phyloP scores from a whole-genome alignment of 306 rosid species.

The Chamaecrista fasciculata region DNA sequence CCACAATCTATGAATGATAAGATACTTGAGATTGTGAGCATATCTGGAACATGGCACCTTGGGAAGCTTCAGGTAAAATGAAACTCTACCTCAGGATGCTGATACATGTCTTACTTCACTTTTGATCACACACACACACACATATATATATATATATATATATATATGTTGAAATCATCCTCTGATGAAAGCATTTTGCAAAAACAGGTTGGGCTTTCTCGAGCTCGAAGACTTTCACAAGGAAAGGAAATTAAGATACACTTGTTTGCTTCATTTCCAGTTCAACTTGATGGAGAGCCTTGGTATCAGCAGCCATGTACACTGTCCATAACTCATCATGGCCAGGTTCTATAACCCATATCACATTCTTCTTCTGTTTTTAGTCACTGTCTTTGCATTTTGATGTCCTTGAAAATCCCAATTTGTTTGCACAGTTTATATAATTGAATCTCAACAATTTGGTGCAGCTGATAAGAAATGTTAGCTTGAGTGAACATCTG shows the following conservation, averaged over 20 bases:
- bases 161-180: no score
- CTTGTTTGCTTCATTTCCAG: slow-evolving; percentile 74
- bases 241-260: slow-evolving; percentile 86
- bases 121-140: no score
- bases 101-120: neutral
- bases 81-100: no score
- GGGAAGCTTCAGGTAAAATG: slow-evolving; percentile 89
- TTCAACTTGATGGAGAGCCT: slow-evolving; percentile 97
- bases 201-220: slow-evolving; percentile 93
- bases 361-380: neutral
- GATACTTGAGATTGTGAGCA: slow-evolving; percentile 95
- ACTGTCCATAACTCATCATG: slow-evolving; percentile 75
- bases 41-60: slow-evolving; percentile 99
- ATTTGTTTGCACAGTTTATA: no score
- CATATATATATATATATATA: no score
- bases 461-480: no score
- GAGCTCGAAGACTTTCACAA: slow-evolving; percentile 97
- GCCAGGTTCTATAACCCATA: slow-evolving; percentile 67
- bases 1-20: slow-evolving; percentile 99
- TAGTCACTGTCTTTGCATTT: slow-evolving; percentile 22
- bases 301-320: slow-evolving; percentile 87
- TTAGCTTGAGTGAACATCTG: no score
- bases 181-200: slow-evolving; percentile 9
- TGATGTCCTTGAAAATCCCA: neutral
- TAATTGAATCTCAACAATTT: no score